Conservation (phyloP, 2,329 filamentous ascomycete genomes). For the Verticillium zaregamsianum region DNA sequence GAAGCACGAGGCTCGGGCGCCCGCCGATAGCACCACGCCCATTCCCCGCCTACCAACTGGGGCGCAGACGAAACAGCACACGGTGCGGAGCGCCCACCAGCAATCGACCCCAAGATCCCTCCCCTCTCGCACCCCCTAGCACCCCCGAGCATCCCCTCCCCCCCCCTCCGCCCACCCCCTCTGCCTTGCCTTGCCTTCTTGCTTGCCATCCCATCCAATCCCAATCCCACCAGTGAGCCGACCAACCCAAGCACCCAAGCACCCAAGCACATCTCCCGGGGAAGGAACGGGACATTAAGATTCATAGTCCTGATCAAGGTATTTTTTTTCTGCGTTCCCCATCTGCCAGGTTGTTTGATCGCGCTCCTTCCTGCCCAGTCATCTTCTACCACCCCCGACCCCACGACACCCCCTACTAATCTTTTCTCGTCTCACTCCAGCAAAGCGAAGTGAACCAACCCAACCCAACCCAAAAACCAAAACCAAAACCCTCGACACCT, state of each 20-base stretch:
- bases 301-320: not conserved
- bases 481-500: not conserved
- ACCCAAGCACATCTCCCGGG: not conserved
- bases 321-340: not conserved
- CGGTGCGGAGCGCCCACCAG: constrained; percentile 1
- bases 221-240: not conserved
- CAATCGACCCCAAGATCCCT: not conserved
- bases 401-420: not conserved
- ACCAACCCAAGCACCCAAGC: not conserved
- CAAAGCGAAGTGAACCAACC: not conserved
- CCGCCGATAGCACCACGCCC: constrained; percentile 1
- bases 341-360: not conserved
- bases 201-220: not conserved
- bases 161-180: not conserved
- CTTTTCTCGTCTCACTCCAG: not conserved
- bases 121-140: not conserved
- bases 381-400: not conserved
- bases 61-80: constrained; percentile 1
- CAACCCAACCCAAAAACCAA: not conserved
- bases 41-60: not conserved
- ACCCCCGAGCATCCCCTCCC: not conserved
- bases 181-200: not conserved
- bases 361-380: not conserved
- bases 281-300: not conserved
- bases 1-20: not conserved